phyloP scores from a whole-genome alignment of 495 filamentous ascomycete species.

The Wilcoxina mikolae region DNA sequence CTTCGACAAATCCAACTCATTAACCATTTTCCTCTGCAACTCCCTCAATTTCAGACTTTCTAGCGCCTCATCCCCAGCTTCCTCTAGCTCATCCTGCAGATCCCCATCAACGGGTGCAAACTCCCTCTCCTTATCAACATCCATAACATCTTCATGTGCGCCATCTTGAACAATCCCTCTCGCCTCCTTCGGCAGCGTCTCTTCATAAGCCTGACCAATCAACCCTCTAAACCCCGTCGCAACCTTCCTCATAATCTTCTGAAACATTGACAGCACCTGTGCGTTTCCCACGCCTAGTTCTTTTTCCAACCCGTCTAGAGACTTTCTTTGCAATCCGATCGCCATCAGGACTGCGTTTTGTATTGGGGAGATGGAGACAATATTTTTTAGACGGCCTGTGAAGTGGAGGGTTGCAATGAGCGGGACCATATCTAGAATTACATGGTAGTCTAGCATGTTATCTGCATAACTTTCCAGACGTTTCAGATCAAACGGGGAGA shows the following conservation, averaged over 20 bases:
- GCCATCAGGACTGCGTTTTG: conserved; percentile 77
- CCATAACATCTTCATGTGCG: no score
- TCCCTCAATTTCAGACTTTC: conserved; percentile 41
- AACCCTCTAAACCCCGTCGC: conserved; percentile 57
- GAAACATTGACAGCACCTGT: conserved; percentile 88
- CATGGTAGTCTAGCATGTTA: conserved; percentile 93
- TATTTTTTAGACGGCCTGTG: conserved; percentile 49
- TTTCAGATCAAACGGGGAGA: conserved; percentile 89
- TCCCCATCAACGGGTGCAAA: conserved; percentile 53
- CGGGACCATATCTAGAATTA: conserved; percentile 87
- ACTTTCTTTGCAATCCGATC: conserved; percentile 79
- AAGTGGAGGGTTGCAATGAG: conserved; percentile 70
- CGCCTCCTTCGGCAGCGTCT: conserved; percentile 48
- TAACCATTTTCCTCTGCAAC: conserved; percentile 71
- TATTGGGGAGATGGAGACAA: conserved; percentile 56
- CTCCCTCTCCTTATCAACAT: conserved; percentile 49
- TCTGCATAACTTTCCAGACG: conserved; percentile 88
- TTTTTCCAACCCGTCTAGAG: conserved; percentile 61
- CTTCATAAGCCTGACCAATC: conserved; percentile 57
- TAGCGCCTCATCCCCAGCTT: conserved; percentile 64
- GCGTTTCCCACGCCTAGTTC: conserved; percentile 59
- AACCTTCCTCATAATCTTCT: conserved; percentile 84
- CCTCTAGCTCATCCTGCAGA: conserved; percentile 75
- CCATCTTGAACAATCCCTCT: conserved; percentile 37
- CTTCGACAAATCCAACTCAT: conserved; percentile 75